phyloP scores from a whole-genome alignment of 805 yeast genomes.

The Isabelozyma gotoi region DNA sequence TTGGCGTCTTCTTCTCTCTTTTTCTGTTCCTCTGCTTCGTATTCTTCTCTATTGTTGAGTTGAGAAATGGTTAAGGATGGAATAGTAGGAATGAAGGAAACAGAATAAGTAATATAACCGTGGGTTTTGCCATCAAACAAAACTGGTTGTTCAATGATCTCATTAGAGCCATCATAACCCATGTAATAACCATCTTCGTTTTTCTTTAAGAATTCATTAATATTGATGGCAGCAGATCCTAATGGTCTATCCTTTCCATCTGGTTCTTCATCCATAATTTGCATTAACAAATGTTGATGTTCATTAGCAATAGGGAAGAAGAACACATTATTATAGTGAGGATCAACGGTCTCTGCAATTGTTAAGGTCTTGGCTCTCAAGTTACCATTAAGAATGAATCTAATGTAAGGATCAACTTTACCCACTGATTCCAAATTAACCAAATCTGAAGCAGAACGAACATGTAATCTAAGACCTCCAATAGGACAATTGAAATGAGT shows the following conservation, averaged over 20 bases:
- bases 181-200: conserved; percentile 46
- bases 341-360: conserved; percentile 53
- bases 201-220: conserved; percentile 48
- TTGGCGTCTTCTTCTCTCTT: conserved; percentile 37
- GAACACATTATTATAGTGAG: conserved; percentile 57
- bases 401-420: conserved; percentile 72
- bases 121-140: conserved; percentile 35
- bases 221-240: conserved; percentile 56
- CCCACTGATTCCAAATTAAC: conserved; percentile 66
- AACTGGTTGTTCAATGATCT: conserved; percentile 45
- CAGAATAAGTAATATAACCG: conserved; percentile 53
- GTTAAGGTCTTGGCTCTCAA: conserved; percentile 54
- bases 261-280: conserved; percentile 66
- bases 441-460: conserved; percentile 53
- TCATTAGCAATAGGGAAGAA: conserved; percentile 63
- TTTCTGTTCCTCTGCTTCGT: conserved; percentile 34
- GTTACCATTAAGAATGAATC: conserved; percentile 58
- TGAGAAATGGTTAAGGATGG: conserved; percentile 65
- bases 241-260: conserved; percentile 62
- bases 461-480: conserved; percentile 63
- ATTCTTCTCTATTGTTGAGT: conserved; percentile 44
- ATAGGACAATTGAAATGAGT: conserved; percentile 55
- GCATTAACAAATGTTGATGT: conserved; percentile 57
- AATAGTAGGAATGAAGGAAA: conserved; percentile 64
- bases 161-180: conserved; percentile 52